phyloP scores from a whole-genome alignment of 1,139 yeast species.

The Saccharomycopsis phalli region DNA sequence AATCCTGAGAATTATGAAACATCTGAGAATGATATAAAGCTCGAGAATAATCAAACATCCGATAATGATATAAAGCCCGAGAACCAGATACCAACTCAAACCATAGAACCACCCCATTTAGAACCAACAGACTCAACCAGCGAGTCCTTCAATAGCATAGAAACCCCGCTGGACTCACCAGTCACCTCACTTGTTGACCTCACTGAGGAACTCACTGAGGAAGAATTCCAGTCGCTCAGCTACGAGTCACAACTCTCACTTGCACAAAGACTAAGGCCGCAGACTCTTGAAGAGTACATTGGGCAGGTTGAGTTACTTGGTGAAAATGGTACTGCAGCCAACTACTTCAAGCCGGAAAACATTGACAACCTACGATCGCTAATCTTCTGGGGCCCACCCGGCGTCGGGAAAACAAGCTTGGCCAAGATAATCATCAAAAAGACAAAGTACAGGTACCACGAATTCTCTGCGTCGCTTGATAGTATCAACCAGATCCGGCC shows the following conservation, averaged over 20 bases:
- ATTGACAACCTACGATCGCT: conserved; percentile 55
- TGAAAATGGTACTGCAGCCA: conserved; percentile 57
- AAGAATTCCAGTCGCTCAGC: conserved; percentile 32
- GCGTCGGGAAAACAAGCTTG: conserved; percentile 86
- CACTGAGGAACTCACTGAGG: conserved; percentile 19
- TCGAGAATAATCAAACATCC: no score
- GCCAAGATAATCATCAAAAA: conserved; percentile 36
- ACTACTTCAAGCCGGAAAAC: conserved; percentile 50
- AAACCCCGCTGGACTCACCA: no score
- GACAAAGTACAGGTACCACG: conserved; percentile 48
- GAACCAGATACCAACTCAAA: no score
- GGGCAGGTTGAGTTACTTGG: conserved; percentile 91
- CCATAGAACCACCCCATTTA: no score
- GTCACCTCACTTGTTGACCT: background rate
- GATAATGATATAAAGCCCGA: no score
- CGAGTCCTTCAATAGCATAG: no score
- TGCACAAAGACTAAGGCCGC: conserved; percentile 82
- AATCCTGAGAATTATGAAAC: no score
- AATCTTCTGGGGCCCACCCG: conserved; percentile 96
- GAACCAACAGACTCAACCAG: no score
- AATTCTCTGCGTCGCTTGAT: conserved; percentile 79
- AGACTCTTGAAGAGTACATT: conserved; percentile 59
- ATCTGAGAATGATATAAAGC: no score
- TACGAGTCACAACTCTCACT: conserved; percentile 56
- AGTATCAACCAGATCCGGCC: conserved; percentile 64